Evolutionary conservation across 1,284 basidiomycete genomes (phyloP), one percentile per base, ranked within the genome.

Genomic region (Inonotus hispidus): DNA sequence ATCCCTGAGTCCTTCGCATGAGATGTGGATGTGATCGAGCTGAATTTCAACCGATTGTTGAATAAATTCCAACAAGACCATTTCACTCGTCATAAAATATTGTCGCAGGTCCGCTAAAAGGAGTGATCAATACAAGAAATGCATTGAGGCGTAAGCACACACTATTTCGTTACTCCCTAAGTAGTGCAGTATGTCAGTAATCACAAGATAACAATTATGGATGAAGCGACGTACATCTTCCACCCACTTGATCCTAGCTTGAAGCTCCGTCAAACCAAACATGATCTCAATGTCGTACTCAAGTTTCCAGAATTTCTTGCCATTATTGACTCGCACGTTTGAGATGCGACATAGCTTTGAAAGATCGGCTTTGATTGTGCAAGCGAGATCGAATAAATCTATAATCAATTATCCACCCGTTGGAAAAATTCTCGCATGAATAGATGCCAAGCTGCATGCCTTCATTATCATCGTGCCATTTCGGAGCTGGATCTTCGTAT

Each of bases 201-300:
- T 5, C 14, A 27, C 8, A 35, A 16, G 59, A 3, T 11, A 3
- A 16, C n/a, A 4, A 29, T 10, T 52, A n/a, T 43, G 11, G 4
- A n/a, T 16, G 16, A 6, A 10, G 8, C 41, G 16, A 74, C 82
- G 63, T 68, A 88, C 87, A 68, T 87, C 82, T 67, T 89, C 87
- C 46, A 83, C 77, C 88, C 88, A 90, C 71, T 90, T 90, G 62
- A 90, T 89, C 59, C 88, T 79, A 1, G 88, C 87, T 69, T 77
- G 85, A 73, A 90, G 88, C 71, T 91, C 88, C 0, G 87, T 90
- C 64, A 88, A 69, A 45, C 88, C 88, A 63, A 90, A 90, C 68
- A 88, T 86, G 59, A 91, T 89, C 69, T 90, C 88, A 29, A 91
- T 83, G 27, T 85, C 87, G 70, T 89, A 90, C 14, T 88, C 82